Base-by-base conservation (phyloP, 106 monocot genomes). In the Platanthera guangdongensis region DNA sequence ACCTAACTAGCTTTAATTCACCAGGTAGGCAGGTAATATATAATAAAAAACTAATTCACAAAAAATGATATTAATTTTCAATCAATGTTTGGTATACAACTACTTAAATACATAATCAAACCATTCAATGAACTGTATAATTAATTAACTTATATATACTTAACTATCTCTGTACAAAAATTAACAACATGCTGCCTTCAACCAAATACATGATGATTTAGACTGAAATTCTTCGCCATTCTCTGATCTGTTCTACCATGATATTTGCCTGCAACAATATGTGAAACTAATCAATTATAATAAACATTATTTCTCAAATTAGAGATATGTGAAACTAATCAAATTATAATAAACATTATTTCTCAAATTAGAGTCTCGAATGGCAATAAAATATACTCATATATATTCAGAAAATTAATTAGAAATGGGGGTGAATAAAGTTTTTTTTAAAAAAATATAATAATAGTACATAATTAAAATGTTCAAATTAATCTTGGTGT, bases 211-310 rank as follows among this genome's bases (percentile, higher is more conserved):
- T 53, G 52, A 13, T 13, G 19, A 19, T 60, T 21, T 21, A 2
- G 2, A 19, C 6, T 19, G 7, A n/a, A 60, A 7, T 18, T n/a
- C 59, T 13, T 67, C 6, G 14, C 47, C 39, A 39, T 39, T 39
- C 15, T 70, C 70, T 18, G n/a, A 7, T 4, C 8, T 6, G 16
- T 70, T 48, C 47, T 48, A 70, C 70, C 70, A 70, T 4, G 70
- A 46, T 70, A 70, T 70, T 70, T 70, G 47, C 16, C 70, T 70
- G 70, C 70, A 70, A 47, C 0, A 70, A 65, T 32, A 6, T 65
- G 2, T 9, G 9, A 32, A 32, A 65, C 0, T 32, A 2, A n/a
- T 59, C 59, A 65, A 65, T n/a, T n/a, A 65, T 28, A 28, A 65
- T 9, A 22, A 65, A 9, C 65, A 65, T 65, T 10, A 8, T 11